phyloP scores from a whole-genome alignment of 2,329 filamentous ascomycete genomes.

The Pestalotiopsis sp. region DNA sequence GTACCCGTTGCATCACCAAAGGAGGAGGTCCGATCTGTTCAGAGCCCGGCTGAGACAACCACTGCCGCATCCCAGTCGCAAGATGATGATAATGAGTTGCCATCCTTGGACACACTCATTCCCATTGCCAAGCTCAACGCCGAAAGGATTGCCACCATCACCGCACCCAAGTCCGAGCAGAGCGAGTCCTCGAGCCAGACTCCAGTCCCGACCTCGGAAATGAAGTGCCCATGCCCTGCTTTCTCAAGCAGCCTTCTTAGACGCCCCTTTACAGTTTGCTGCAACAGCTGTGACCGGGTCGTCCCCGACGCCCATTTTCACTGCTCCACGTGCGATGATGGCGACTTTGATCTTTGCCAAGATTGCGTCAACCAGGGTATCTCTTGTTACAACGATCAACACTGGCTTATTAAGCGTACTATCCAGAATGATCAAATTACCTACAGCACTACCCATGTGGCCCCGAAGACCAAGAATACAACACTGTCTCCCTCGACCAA shows the following conservation, averaged over 20 bases:
- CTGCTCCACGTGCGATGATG: constrained; percentile 89
- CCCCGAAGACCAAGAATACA: constrained; percentile 58
- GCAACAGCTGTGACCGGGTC: constrained; percentile 82
- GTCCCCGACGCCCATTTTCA: constrained; percentile 89
- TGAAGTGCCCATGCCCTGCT: not conserved
- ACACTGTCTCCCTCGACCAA: constrained; percentile 21
- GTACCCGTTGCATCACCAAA: not conserved
- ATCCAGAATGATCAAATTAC: constrained; percentile 78
- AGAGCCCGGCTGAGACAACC: constrained; percentile 20
- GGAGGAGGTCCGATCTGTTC: not conserved
- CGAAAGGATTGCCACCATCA: not conserved
- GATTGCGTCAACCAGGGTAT: constrained; percentile 75
- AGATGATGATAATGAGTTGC: constrained; percentile 27
- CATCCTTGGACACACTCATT: constrained; percentile 11
- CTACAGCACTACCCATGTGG: constrained; percentile 83
- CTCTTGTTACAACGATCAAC: constrained; percentile 75
- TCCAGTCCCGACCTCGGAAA: not conserved
- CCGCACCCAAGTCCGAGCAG: not conserved
- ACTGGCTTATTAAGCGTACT: constrained; percentile 94
- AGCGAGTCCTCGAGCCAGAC: not conserved
- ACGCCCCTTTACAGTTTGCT: constrained; percentile 79
- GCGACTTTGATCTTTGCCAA: constrained; percentile 92
- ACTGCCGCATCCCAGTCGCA: constrained; percentile 26
- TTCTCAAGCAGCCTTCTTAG: constrained; percentile 20
- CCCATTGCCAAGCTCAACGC: not conserved